These are phyloP conservation scores for Clavariopsis aquatica DNA, from an alignment of 495 filamentous ascomycete species.

Conservation along the genomic window DNA sequence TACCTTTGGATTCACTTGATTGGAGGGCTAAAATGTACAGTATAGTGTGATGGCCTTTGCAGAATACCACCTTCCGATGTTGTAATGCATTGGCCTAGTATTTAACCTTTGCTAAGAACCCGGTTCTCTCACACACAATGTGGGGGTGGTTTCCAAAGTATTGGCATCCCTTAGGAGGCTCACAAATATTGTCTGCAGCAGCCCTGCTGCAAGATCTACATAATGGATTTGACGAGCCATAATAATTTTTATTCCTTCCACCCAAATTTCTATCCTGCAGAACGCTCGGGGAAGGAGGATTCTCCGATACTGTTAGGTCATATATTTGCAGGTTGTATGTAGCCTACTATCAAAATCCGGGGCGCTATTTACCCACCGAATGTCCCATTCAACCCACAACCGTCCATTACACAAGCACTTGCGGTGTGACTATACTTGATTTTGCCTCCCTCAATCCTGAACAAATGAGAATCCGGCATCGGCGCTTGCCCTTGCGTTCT, in stretches of 20 bases:
- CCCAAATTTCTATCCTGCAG: too few species aligned
- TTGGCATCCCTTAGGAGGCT: too few species aligned
- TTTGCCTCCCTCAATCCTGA: constrained; percentile 21
- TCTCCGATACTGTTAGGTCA: too few species aligned
- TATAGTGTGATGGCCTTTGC: not conserved
- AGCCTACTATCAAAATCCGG: too few species aligned
- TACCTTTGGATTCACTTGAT: not conserved
- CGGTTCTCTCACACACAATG: not conserved
- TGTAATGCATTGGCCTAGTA: not conserved
- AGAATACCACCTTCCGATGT: not conserved
- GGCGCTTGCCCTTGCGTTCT: constrained; percentile 16
- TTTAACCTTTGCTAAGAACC: not conserved
- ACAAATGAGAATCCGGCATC: constrained; percentile 33
- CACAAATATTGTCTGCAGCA: too few species aligned
- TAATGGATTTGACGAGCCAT: too few species aligned
- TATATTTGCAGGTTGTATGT: too few species aligned
- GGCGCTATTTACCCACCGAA: not conserved
- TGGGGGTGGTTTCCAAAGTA: too few species aligned
- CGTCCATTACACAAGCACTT: constrained; percentile 10
- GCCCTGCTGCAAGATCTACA: too few species aligned
- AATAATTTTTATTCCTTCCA: too few species aligned
- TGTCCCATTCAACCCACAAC: constrained; percentile 20
- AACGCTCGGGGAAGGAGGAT: too few species aligned
- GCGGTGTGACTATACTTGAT: constrained; percentile 25
- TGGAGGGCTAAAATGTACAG: not conserved